phyloP scores from a whole-genome alignment of 345 rosid species.

The Lepidium didymum region DNA sequence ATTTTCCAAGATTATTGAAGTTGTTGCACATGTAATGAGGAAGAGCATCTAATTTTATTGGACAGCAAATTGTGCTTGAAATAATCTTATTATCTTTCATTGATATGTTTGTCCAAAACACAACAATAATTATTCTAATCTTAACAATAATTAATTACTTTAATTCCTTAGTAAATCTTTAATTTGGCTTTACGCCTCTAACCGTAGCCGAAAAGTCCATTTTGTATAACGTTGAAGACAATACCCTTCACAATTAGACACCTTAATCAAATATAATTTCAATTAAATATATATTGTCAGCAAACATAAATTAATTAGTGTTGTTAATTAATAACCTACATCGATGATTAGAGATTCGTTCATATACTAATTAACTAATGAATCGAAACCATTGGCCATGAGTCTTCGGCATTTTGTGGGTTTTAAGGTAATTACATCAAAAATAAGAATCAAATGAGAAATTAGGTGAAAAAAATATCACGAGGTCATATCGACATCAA shows the following conservation, averaged over 20 bases:
- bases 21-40: no score
- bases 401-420: neutral
- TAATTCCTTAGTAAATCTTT: no score
- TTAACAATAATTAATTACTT: no score
- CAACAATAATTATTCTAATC: no score
- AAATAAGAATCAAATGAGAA: neutral
- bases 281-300: neutral
- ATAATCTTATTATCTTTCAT: no score
- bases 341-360: neutral
- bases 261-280: neutral
- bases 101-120: no score
- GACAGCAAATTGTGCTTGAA: no score
- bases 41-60: no score
- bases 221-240: no score
- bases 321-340: neutral
- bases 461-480: neutral
- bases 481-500: conserved; percentile 5
- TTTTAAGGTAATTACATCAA: neutral
- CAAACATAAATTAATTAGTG: neutral
- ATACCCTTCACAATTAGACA: neutral
- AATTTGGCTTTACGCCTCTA: no score
- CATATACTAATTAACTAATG: neutral
- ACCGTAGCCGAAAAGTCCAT: no score
- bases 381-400: neutral
- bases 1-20: no score